phyloP scores from a whole-genome alignment of 148 eudicot species.

The Heliamphora exappendiculata region DNA sequence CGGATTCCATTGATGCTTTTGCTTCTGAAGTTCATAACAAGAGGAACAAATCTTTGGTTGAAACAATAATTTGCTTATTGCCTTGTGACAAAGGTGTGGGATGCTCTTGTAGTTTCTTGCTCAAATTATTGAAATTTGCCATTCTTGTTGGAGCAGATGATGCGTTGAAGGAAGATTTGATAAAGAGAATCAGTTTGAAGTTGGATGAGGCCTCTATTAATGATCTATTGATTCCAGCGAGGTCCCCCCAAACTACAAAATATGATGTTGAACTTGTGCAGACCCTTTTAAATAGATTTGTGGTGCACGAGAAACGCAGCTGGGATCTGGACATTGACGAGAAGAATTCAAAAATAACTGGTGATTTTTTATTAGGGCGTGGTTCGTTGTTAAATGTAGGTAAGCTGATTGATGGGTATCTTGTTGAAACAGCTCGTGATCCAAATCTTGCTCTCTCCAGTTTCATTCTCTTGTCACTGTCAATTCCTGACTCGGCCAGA shows the following conservation, averaged over 20 bases:
- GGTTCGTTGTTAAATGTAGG: constrained; percentile 52
- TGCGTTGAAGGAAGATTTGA: constrained; percentile 47
- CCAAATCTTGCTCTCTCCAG: constrained; percentile 38
- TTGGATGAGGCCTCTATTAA: constrained; percentile 65
- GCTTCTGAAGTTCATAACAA: constrained; percentile 46
- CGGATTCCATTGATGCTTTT: constrained; percentile 61
- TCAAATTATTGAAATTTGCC: constrained; percentile 69
- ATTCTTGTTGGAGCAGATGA: constrained; percentile 59
- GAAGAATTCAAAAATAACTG: constrained; percentile 23
- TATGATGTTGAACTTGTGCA: constrained; percentile 70
- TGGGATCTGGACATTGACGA: constrained; percentile 25
- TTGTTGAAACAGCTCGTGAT: constrained; percentile 59
- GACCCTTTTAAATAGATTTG: constrained; percentile 48
- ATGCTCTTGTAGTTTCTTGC: constrained; percentile 82
- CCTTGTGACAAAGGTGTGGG: constrained; percentile 49
- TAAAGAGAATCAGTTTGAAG: constrained; percentile 43
- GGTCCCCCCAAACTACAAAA: constrained; percentile 43
- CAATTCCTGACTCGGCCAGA: constrained; percentile 63
- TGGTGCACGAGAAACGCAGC: constrained; percentile 29
- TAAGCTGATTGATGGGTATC: constrained; percentile 62
- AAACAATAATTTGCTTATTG: constrained; percentile 60
- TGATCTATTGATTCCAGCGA: constrained; percentile 63
- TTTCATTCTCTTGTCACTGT: constrained; percentile 43
- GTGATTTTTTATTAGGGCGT: constrained; percentile 27
- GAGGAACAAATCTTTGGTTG: constrained; percentile 56